These are phyloP conservation scores for Coelastrella sp. DNA, from an alignment of 139 green algal genomes.

Conservation along the genomic window DNA sequence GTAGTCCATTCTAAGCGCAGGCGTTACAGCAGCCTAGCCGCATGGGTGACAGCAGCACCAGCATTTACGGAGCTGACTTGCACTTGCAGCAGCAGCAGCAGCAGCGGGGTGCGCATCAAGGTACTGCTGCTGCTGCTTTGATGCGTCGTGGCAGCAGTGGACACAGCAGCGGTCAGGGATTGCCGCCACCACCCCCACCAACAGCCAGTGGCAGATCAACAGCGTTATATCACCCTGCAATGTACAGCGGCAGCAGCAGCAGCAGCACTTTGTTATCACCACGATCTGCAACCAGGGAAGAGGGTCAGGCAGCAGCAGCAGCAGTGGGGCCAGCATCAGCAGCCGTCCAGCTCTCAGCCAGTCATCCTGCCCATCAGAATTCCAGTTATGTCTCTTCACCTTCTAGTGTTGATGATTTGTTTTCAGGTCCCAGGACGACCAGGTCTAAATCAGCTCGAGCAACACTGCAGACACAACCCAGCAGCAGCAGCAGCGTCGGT, in stretches of 20 bases:
- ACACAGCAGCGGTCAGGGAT: not conserved
- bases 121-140: no score
- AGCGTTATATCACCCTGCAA: not conserved
- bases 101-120: not conserved
- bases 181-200: not conserved
- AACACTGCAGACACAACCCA: not conserved
- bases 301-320: not conserved
- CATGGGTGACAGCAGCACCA: not conserved
- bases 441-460: slow-evolving; percentile 2
- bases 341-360: not conserved
- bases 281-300: no score
- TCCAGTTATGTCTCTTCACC: no score
- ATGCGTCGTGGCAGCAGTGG: slow-evolving; percentile 23
- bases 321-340: not conserved
- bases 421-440: no score
- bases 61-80: not conserved
- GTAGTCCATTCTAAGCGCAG: not conserved
- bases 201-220: not conserved
- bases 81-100: not conserved
- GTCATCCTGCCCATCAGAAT: not conserved
- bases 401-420: no score
- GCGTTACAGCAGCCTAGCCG: not conserved
- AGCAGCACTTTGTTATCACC: not conserved
- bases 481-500: not conserved
- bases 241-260: not conserved